Conservation (phyloP, 306 rosid genomes). For the Sindora glabra region DNA sequence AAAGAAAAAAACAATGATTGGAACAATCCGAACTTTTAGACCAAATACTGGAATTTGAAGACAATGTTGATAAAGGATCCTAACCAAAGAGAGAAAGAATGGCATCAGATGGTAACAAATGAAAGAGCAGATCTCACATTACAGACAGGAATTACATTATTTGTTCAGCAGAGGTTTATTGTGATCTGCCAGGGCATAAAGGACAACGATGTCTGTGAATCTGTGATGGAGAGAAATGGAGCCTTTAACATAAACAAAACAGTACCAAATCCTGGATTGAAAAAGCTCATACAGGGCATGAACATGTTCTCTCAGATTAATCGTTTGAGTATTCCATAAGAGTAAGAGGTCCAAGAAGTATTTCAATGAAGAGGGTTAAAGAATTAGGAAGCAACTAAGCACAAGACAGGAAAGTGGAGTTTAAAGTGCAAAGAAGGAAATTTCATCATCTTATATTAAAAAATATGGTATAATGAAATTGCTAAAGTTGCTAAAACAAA, state of each 20-base stretch:
- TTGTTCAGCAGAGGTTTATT: not conserved
- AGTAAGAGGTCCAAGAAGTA: conserved; percentile 1
- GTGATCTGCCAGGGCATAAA: not conserved
- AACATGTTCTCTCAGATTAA: not conserved
- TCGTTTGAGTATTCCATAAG: not conserved
- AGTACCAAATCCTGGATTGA: not conserved
- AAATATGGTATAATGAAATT: conserved; percentile 14
- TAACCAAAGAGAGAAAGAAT: conserved; percentile 34
- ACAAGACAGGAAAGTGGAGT: not conserved
- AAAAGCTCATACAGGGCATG: too few species aligned
- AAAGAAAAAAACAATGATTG: conserved; percentile 90
- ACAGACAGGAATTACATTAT: too few species aligned
- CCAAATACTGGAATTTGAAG: conserved; percentile 32
- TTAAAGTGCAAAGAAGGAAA: conserved; percentile 18
- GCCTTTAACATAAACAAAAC: not conserved
- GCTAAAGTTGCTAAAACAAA: conserved; percentile 23
- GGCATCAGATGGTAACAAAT: conserved; percentile 20
- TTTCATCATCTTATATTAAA: conserved; percentile 6
- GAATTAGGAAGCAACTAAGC: conserved; percentile 5
- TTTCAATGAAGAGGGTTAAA: conserved; percentile 5
- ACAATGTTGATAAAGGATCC: conserved; percentile 29
- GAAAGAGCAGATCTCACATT: too few species aligned
- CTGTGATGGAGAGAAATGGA: conserved; percentile 8
- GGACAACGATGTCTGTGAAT: too few species aligned
- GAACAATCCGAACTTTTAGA: conserved; percentile 55